phyloP scores from a whole-genome alignment of 2,329 filamentous ascomycete species.

The Fusarium coicis region DNA sequence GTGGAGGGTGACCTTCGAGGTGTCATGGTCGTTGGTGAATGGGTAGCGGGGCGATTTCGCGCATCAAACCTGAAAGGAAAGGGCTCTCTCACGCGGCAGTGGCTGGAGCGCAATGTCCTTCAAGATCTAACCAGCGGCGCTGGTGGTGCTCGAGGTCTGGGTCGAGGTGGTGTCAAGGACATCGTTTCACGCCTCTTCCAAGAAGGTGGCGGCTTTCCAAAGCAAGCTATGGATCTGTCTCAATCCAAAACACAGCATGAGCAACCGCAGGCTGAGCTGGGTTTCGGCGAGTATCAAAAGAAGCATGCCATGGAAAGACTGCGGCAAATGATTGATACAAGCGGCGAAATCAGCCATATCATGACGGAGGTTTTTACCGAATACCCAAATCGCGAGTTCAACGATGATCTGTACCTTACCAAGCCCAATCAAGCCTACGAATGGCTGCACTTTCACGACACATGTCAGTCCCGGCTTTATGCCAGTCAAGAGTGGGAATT shows the following conservation, averaged over 20 bases:
- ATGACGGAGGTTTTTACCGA: constrained; percentile 85
- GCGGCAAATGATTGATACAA: constrained; percentile 80
- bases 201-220: constrained; percentile 81
- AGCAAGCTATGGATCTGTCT: constrained; percentile 57
- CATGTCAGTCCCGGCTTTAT: constrained; percentile 80
- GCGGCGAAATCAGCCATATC: constrained; percentile 81
- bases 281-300: constrained; percentile 78
- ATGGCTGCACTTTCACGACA: constrained; percentile 95
- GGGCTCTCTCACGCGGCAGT: constrained; percentile 73
- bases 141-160: constrained; percentile 76
- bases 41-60: constrained; percentile 80
- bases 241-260: constrained; percentile 60
- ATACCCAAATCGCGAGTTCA: constrained; percentile 88
- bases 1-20: constrained; percentile 80
- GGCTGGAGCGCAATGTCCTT: constrained; percentile 79
- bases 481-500: constrained; percentile 94
- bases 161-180: constrained; percentile 77
- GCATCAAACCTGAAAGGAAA: constrained; percentile 55
- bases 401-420: constrained; percentile 89
- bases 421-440: constrained; percentile 92
- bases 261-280: constrained; percentile 69
- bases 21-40: constrained; percentile 87
- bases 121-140: constrained; percentile 76
- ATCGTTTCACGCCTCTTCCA: constrained; percentile 83
- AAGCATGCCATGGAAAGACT: constrained; percentile 77